These are phyloP conservation scores for Penicillium sp. DNA, from an alignment of 2,329 filamentous ascomycete species.

Conservation along the genomic window DNA sequence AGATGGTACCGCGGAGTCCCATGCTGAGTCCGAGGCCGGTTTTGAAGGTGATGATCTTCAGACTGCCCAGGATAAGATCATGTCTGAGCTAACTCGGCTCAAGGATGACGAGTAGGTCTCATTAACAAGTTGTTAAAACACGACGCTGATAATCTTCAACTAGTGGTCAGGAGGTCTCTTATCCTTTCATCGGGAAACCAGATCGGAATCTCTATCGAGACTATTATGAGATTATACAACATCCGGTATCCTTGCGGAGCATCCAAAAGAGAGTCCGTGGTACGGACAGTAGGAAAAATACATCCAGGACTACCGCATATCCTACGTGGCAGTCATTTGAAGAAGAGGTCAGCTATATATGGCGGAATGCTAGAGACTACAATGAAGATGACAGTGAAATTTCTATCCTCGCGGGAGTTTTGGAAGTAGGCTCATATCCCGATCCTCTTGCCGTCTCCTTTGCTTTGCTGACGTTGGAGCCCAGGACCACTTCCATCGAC, in stretches of 20 bases:
- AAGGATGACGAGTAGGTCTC: conserved; percentile 41
- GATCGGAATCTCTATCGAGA: conserved; percentile 67
- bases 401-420: conserved; percentile 68
- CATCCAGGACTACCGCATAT: conserved; percentile 62
- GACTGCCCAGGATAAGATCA: conserved; percentile 78
- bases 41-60: conserved; percentile 76
- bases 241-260: conserved; percentile 73
- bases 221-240: conserved; percentile 79
- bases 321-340: conserved; percentile 80
- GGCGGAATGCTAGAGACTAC: conserved; percentile 83
- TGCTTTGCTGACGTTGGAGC: conserved; percentile 14
- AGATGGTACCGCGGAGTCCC: conserved; percentile 8
- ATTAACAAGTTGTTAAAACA: conserved; percentile 3
- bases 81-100: conserved; percentile 58
- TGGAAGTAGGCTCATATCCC: conserved; percentile 59
- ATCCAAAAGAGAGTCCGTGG: conserved; percentile 75
- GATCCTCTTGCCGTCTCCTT: not conserved
- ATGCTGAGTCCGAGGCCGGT: conserved; percentile 52
- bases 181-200: conserved; percentile 74
- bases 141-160: conserved; percentile 16
- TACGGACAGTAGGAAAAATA: conserved; percentile 62
- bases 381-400: conserved; percentile 91
- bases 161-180: conserved; percentile 64
- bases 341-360: conserved; percentile 73
- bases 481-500: conserved; percentile 64